These are phyloP conservation scores for Boletus rubescentipes DNA, from an alignment of 768 basidiomycete species.

Conservation along the genomic window DNA sequence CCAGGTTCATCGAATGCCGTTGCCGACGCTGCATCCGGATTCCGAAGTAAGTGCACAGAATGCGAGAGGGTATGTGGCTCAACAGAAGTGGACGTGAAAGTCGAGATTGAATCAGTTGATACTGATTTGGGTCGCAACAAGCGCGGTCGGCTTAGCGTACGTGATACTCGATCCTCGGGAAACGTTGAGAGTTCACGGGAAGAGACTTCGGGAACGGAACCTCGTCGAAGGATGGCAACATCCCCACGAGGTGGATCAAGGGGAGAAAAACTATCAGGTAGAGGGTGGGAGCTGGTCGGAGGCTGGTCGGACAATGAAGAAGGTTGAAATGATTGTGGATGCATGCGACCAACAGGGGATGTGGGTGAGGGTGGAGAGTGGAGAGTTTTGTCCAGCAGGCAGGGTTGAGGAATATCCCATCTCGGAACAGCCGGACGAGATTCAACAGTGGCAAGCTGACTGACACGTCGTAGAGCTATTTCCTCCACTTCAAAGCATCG, in stretches of 20 bases:
- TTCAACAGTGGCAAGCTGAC: slow-evolving; percentile 44
- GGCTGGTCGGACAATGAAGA: slow-evolving; percentile 37
- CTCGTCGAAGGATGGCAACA: slow-evolving; percentile 22
- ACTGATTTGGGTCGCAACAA: slow-evolving; percentile 47
- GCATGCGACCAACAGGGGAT: slow-evolving; percentile 14
- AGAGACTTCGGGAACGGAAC: slow-evolving; percentile 28
- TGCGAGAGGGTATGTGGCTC: slow-evolving; percentile 8
- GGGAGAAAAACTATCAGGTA: background rate
- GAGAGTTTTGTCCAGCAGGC: background rate
- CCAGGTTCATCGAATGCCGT: slow-evolving; percentile 20
- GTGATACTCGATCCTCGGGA: slow-evolving; percentile 21
- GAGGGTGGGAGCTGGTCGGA: background rate
- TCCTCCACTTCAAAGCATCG: slow-evolving; percentile 72
- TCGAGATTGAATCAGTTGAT: slow-evolving; percentile 57
- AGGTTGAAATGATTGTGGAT: slow-evolving; percentile 38
- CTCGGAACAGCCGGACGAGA: slow-evolving; percentile 11
- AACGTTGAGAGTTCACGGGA: slow-evolving; percentile 7
- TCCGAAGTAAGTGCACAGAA: slow-evolving; percentile 3
- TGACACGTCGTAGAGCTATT: slow-evolving; percentile 64
- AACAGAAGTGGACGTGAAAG: slow-evolving; percentile 14
- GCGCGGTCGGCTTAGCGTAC: slow-evolving; percentile 20
- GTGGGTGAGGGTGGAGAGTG: slow-evolving; percentile 22
- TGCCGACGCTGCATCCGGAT: slow-evolving; percentile 5
- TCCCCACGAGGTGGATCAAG: slow-evolving; percentile 5
- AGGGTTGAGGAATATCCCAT: slow-evolving; percentile 18